Percentiles rank a stretch among this genome's conserved stretches.
Evolutionary conservation across 352 stramenopile genomes (phyloP).

Genomic region (Globisporangium cederbergense): DNA sequence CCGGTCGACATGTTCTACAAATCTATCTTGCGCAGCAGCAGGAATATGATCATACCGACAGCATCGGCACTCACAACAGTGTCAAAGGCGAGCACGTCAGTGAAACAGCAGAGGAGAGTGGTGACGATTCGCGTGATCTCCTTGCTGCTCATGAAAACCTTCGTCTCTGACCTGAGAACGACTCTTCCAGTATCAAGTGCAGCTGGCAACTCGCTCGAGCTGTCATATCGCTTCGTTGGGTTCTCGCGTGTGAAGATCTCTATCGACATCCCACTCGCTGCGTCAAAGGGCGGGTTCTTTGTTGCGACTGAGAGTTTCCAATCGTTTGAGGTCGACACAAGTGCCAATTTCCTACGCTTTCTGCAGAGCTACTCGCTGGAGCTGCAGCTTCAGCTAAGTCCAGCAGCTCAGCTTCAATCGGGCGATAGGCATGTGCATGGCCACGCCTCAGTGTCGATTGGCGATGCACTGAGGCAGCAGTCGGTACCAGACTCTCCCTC

Average conservation of each 20-base stretch:
- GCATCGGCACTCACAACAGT: background rate
- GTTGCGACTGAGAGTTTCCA: background rate
- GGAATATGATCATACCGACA: background rate
- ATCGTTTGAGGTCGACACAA: slow-evolving; percentile 11
- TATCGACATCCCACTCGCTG: background rate
- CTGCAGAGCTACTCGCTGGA: slow-evolving; percentile 9
- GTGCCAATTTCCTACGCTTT: slow-evolving; percentile 8
- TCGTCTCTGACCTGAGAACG: slow-evolving; percentile 7
- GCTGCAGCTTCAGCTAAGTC: background rate
- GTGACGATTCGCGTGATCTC: slow-evolving; percentile 16
- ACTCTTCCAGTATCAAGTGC: background rate
- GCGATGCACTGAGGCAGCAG: background rate
- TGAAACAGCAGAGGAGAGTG: background rate
- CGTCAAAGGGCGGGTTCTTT: slow-evolving; percentile 14
- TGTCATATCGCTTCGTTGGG: slow-evolving; percentile 21
- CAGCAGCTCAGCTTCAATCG: no score
- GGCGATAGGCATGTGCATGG: background rate
- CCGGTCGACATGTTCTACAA: slow-evolving; percentile 20
- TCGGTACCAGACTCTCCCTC: background rate
- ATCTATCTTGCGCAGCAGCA: slow-evolving; percentile 13
- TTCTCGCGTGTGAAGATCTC: slow-evolving; percentile 11
- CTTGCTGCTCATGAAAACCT: slow-evolving; percentile 19
- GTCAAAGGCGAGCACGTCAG: background rate
- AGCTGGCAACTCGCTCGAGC: background rate
- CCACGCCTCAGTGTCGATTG: background rate